Evolutionary conservation across 2,329 filamentous ascomycete species (phyloP).

Genomic region (Thermothelomyces thermophilus): DNA sequence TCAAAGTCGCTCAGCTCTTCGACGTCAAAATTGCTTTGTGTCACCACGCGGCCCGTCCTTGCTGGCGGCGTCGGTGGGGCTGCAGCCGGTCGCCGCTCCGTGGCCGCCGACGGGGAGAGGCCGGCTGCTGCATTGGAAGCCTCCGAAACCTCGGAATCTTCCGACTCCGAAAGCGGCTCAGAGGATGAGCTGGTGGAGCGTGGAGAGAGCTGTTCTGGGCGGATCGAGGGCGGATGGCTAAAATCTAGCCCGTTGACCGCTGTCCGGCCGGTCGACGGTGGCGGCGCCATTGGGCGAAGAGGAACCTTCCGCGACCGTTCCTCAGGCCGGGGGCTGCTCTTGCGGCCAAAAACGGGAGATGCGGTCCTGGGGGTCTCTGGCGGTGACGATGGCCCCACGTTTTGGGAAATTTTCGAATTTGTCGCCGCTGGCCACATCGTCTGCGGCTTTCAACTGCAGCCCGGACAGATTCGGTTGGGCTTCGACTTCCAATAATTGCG

Average conservation of each 20-base stretch:
- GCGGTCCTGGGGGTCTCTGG: slow-evolving; percentile 37
- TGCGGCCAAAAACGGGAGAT: slow-evolving; percentile 29
- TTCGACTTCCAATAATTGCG: slow-evolving; percentile 14
- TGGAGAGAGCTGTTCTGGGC: slow-evolving; percentile 35
- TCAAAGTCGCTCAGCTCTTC: slow-evolving; percentile 42
- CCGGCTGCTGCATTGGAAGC: slow-evolving; percentile 7
- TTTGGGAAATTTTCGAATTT: slow-evolving; percentile 30
- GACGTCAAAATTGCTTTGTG: slow-evolving; percentile 32
- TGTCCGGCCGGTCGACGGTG: slow-evolving; percentile 27
- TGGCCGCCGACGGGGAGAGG: slow-evolving; percentile 20
- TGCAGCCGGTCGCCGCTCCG: slow-evolving; percentile 17
- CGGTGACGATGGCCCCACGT: slow-evolving; percentile 36
- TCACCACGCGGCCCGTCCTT: slow-evolving; percentile 17
- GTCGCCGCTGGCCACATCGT: slow-evolving; percentile 35
- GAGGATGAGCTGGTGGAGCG: slow-evolving; percentile 32
- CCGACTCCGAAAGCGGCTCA: slow-evolving; percentile 26
- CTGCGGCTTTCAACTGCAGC: slow-evolving; percentile 16
- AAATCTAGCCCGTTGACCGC: slow-evolving; percentile 29
- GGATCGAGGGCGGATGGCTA: slow-evolving; percentile 30
- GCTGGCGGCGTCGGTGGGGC: slow-evolving; percentile 15
- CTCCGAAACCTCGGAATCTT: slow-evolving; percentile 20
- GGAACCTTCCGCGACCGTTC: slow-evolving; percentile 16
- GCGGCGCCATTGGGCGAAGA: slow-evolving; percentile 25
- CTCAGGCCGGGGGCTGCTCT: slow-evolving; percentile 23
- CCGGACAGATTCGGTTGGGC: slow-evolving; percentile 16